Base-by-base conservation (phyloP, 805 yeast genomes). In the Yarrowia deformans region DNA sequence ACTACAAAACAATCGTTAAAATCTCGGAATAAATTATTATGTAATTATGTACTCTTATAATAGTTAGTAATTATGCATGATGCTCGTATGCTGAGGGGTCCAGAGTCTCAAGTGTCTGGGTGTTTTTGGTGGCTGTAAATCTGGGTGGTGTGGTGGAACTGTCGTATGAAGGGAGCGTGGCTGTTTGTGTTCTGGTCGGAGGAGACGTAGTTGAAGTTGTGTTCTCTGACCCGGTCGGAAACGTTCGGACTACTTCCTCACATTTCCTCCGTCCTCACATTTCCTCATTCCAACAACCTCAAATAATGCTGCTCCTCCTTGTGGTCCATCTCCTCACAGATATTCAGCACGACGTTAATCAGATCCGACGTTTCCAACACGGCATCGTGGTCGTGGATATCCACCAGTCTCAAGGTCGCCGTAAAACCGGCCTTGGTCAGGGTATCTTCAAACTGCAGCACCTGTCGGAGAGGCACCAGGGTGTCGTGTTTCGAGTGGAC, bases 301-400 rank as follows among this genome's bases (percentile, higher is more conserved):
- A 48, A n/a, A 40, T 66, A 54, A 32, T 50, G 55, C 42, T 55
- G 56, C 35, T 67, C 69, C 35, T 69, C 70, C 29, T 52, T 39
- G 3, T 56, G 49, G 58, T 69, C 70, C 67, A 69, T 52, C 9
- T 68, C 70, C 12, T 56, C 67, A n/a, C 70, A 69, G 14, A 69
- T 54, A 8, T 12, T 42, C 2, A 50, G 19, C 5, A 68, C 70
- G 13, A 69, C 69, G 12, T 52, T 54, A 10, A 56, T 52, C 14
- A 69, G 45, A 37, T 69, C 70, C 2, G 70, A 69, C 39, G 70
- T 67, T 13, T 69, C 70, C n/a, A 69, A 19, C 10, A 69, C 70
- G 1, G 68, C 70, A 13, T 69, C 70, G 32, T 69, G 70, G 8
- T 67, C 70, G 9, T 67, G 54, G n/a, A 69, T 67, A 39, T 67